Conservation (phyloP, 164 flowering plant species). For the Chimonanthus praecox region DNA sequence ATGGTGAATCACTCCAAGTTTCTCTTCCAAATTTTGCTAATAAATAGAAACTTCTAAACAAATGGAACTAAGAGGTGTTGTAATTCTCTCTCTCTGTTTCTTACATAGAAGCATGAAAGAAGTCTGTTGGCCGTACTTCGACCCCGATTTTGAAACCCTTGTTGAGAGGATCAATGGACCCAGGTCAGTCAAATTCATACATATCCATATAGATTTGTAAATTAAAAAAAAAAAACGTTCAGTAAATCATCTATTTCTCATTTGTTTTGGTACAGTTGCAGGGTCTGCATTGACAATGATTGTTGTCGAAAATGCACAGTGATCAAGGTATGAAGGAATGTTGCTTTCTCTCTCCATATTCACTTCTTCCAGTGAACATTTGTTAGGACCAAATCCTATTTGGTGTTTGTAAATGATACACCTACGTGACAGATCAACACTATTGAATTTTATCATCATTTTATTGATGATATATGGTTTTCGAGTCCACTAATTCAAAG, state of each 20-base stretch:
- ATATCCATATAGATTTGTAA: not conserved
- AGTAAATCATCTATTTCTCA: not conserved
- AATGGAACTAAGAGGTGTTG: no score
- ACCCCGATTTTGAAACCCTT: constrained; percentile 65
- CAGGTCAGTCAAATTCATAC: constrained; percentile 24
- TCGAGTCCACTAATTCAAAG: no score
- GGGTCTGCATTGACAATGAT: constrained; percentile 61
- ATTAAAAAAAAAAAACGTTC: not conserved
- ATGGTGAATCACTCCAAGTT: no score
- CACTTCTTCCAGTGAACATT: not conserved
- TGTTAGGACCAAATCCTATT: not conserved
- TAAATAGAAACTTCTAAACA: no score
- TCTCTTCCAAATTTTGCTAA: no score
- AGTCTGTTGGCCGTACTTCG: constrained; percentile 68
- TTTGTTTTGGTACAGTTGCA: constrained; percentile 19
- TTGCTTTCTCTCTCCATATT: no score
- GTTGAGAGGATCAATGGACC: constrained; percentile 61
- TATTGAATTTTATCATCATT: not conserved
- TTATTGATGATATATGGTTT: no score
- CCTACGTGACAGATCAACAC: not conserved
- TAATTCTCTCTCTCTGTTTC: not conserved
- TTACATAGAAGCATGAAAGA: constrained; percentile 38
- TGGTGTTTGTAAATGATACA: not conserved
- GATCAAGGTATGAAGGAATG: constrained; percentile 34
- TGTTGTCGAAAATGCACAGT: constrained; percentile 49